These are phyloP conservation scores for Hyparrhenia diplandra DNA, from an alignment of 176 grass and related monocot species.

Conservation along the genomic window DNA sequence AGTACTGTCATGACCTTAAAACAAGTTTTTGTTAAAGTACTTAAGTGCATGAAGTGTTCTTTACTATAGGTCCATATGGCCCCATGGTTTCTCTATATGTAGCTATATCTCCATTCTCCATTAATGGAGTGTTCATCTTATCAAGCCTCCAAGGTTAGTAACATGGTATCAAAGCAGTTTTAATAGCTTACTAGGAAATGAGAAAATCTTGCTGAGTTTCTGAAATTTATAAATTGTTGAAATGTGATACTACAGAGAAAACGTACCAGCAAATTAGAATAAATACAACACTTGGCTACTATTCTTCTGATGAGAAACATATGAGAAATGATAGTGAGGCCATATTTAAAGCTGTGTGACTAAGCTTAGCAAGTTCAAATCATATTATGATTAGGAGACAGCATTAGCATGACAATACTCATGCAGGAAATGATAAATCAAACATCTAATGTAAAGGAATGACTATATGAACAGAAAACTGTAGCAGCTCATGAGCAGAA, in stretches of 20 bases:
- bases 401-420: not conserved
- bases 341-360: not conserved
- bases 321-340: not conserved
- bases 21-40: no score
- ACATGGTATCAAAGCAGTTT: not conserved
- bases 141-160: not conserved
- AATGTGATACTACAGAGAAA: not conserved
- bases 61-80: not conserved
- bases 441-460: slow-evolving; percentile 3
- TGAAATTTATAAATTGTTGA: slow-evolving; percentile 23
- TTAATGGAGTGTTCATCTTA: not conserved
- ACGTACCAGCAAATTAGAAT: slow-evolving; percentile 1
- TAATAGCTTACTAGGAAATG: slow-evolving; percentile 9
- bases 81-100: not conserved
- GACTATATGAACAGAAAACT: not conserved
- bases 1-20: not conserved
- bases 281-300: not conserved
- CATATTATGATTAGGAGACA: not conserved
- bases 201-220: not conserved
- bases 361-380: slow-evolving; percentile 9
- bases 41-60: not conserved
- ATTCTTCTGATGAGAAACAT: not conserved
- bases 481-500: not conserved
- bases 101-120: no score
- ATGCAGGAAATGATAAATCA: not conserved